Percentiles rank a stretch among this genome's conserved stretches.
These are phyloP conservation scores for Penicillium sp. DNA, from an alignment of 2,329 filamentous ascomycete genomes.

Conservation along the genomic window DNA sequence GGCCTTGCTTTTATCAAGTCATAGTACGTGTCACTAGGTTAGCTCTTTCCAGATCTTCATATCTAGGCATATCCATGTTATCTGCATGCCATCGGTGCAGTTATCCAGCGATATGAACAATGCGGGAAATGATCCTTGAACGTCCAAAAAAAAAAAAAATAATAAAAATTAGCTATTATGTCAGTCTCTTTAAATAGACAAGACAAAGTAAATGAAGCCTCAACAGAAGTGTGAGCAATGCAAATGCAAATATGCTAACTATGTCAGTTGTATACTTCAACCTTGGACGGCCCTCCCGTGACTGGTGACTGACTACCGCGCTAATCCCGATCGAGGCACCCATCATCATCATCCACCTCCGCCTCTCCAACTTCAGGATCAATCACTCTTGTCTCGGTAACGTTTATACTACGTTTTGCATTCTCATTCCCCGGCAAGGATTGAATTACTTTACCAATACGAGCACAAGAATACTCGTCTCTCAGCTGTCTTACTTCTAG, in stretches of 20 bases:
- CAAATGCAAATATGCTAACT: not conserved
- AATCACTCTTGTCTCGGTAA: conserved; percentile 9
- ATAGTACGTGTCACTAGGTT: not conserved
- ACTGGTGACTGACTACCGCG: conserved; percentile 29
- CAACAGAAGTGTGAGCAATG: not conserved
- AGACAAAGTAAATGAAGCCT: not conserved
- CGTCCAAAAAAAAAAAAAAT: too few species aligned
- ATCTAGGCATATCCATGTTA: not conserved
- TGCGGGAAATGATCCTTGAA: not conserved
- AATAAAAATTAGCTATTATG: not conserved
- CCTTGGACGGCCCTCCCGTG: conserved; percentile 26
- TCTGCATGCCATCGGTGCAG: not conserved
- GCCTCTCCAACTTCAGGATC: conserved; percentile 9
- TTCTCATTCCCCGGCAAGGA: conserved; percentile 9
- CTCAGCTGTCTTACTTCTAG: conserved; percentile 20
- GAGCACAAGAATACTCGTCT: conserved; percentile 10
- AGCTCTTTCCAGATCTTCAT: not conserved
- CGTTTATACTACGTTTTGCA: conserved; percentile 7
- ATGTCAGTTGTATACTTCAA: conserved; percentile 1
- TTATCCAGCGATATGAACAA: not conserved
- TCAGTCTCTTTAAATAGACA: conserved; percentile 1
- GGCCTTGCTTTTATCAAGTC: not conserved
- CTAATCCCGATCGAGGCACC: conserved; percentile 27
- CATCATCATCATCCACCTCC: conserved; percentile 28
- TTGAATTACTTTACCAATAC: conserved; percentile 6